These are phyloP conservation scores for Nepenthes alata DNA, from an alignment of 179 eudicot species.

Conservation along the genomic window DNA sequence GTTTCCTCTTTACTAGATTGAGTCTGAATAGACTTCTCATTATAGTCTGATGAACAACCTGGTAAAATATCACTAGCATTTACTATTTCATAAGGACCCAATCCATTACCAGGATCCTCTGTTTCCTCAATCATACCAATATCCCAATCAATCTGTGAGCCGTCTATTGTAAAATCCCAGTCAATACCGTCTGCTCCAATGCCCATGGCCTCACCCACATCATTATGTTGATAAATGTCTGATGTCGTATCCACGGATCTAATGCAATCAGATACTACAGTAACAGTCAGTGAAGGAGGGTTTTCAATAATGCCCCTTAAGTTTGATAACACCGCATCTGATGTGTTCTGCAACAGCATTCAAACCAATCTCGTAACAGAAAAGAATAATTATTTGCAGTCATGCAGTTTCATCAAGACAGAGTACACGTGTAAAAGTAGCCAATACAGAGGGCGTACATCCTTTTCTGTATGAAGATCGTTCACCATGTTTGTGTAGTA, in stretches of 20 bases:
- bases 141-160: conserved; percentile 98
- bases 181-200: conserved; percentile 52
- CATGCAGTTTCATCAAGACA: neutral
- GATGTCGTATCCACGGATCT: conserved; percentile 24
- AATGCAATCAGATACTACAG: conserved; percentile 38
- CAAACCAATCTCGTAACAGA: neutral
- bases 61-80: conserved; percentile 54
- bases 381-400: neutral
- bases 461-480: conserved; percentile 73
- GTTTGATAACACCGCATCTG: conserved; percentile 34
- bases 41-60: conserved; percentile 14
- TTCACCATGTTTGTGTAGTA: conserved; percentile 62
- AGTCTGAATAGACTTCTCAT: conserved; percentile 22
- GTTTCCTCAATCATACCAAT: conserved; percentile 65
- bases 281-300: conserved; percentile 48
- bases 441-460: conserved; percentile 34
- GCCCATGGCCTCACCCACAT: conserved; percentile 22
- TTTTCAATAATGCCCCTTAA: conserved; percentile 45
- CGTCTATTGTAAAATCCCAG: conserved; percentile 89
- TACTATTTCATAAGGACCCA: conserved; percentile 90
- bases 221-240: conserved; percentile 22
- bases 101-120: conserved; percentile 65
- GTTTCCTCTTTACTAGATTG: conserved; percentile 23
- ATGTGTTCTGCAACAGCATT: conserved; percentile 24
- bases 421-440: neutral